Conservation (phyloP, 2,329 filamentous ascomycete genomes). For the Fusarium nematophilum region DNA sequence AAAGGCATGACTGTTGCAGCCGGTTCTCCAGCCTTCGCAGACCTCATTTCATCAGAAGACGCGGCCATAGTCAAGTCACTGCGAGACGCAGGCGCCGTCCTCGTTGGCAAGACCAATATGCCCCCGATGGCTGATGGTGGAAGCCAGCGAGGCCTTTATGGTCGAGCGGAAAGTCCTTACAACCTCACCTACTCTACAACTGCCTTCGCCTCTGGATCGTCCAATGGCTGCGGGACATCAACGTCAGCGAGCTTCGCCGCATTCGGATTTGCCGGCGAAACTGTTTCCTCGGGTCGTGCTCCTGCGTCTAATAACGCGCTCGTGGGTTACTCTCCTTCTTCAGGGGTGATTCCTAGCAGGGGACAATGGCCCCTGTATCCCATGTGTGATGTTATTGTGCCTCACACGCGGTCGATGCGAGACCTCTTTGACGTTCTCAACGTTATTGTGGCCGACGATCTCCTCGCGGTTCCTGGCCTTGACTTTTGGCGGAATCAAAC, state of each 20-base stretch:
- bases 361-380: slow-evolving; percentile 67
- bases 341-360: slow-evolving; percentile 61
- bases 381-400: slow-evolving; percentile 66
- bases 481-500: slow-evolving; percentile 68
- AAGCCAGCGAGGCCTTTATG: slow-evolving; percentile 67
- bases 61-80: slow-evolving; percentile 61
- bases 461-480: slow-evolving; percentile 33
- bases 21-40: slow-evolving; percentile 65
- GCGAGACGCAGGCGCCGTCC: slow-evolving; percentile 48
- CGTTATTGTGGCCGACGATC: slow-evolving; percentile 59
- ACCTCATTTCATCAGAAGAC: slow-evolving; percentile 62
- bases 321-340: slow-evolving; percentile 66
- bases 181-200: slow-evolving; percentile 64
- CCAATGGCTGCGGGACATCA: slow-evolving; percentile 65
- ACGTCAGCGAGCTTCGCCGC: slow-evolving; percentile 62
- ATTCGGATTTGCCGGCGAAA: slow-evolving; percentile 66
- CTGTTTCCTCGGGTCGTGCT: slow-evolving; percentile 65
- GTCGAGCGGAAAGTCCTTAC: slow-evolving; percentile 67
- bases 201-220: slow-evolving; percentile 68
- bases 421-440: slow-evolving; percentile 64
- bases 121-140: slow-evolving; percentile 69
- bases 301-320: slow-evolving; percentile 68
- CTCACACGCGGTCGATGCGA: slow-evolving; percentile 60
- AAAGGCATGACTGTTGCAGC: slow-evolving; percentile 63
- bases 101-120: slow-evolving; percentile 66